phyloP scores from a whole-genome alignment of 768 basidiomycete genomes.

The Baorangia bicolor region DNA sequence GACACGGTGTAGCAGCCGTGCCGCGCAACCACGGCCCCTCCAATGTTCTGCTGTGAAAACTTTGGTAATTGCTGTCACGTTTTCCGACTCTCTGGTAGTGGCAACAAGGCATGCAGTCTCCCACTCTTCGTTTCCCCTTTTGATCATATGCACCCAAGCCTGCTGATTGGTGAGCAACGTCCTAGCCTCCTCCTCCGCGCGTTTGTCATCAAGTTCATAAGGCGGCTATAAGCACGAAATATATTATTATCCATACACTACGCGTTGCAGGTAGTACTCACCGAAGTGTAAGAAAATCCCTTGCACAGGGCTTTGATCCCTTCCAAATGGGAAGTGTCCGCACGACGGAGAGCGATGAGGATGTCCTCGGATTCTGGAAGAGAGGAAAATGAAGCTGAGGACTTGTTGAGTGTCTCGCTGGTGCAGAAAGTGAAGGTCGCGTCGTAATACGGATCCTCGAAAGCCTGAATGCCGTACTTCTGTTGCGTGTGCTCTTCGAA shows the following conservation, averaged over 20 bases:
- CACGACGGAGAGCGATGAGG: slow-evolving; percentile 34
- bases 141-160: slow-evolving; percentile 63
- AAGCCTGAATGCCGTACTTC: slow-evolving; percentile 22
- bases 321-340: slow-evolving; percentile 29
- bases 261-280: slow-evolving; percentile 31
- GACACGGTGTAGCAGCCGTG: slow-evolving; percentile 58
- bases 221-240: slow-evolving; percentile 43
- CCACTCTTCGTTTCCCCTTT: slow-evolving; percentile 18
- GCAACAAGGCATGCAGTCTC: slow-evolving; percentile 67
- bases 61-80: slow-evolving; percentile 66
- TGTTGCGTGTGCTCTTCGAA: slow-evolving; percentile 40
- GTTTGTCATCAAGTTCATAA: slow-evolving; percentile 44
- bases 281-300: slow-evolving; percentile 58
- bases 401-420: slow-evolving; percentile 34
- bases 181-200: slow-evolving; percentile 51
- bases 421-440: slow-evolving; percentile 61
- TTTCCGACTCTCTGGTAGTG: slow-evolving; percentile 57
- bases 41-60: slow-evolving; percentile 60
- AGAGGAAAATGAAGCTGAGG: background rate
- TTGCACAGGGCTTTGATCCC: slow-evolving; percentile 48
- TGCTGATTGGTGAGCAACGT: slow-evolving; percentile 45
- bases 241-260: background rate
- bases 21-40: slow-evolving; percentile 57
- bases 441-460: slow-evolving; percentile 54
- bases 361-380: slow-evolving; percentile 12